These are phyloP conservation scores for Teratosphaeria viscida DNA, from an alignment of 2,329 filamentous ascomycete species.

Conservation along the genomic window DNA sequence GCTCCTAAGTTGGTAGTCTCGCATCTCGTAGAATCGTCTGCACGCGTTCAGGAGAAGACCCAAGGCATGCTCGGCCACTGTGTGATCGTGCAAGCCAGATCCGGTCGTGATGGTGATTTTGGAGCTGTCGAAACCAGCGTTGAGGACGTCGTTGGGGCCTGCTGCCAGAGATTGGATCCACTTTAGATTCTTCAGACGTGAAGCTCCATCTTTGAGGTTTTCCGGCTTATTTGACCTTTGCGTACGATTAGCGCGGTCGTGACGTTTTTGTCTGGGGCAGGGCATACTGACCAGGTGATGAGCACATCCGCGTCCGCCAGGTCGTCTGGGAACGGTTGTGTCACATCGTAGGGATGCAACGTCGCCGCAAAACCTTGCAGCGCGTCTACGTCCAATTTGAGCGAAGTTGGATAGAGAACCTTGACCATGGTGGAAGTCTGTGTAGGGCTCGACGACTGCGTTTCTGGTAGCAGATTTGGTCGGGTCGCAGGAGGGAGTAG, in stretches of 20 bases:
- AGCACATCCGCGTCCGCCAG: constrained; percentile 51
- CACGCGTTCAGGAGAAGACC: constrained; percentile 47
- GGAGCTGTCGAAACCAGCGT: constrained; percentile 47
- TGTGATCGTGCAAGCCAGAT: constrained; percentile 53
- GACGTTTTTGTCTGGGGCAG: neutral
- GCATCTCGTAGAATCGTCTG: constrained; percentile 51
- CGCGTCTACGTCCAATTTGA: constrained; percentile 44
- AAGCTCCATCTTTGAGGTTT: constrained; percentile 50
- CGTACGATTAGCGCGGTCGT: neutral
- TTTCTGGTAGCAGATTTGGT: neutral
- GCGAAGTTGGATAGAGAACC: constrained; percentile 56
- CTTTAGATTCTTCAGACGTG: constrained; percentile 45
- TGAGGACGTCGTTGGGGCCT: constrained; percentile 55
- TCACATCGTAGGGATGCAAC: constrained; percentile 52
- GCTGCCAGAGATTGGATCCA: constrained; percentile 60
- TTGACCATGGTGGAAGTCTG: constrained; percentile 37
- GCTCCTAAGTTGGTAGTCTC: constrained; percentile 47
- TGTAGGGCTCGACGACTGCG: neutral
- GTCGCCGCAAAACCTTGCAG: constrained; percentile 49
- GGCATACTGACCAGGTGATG: constrained; percentile 42
- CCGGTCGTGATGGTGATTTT: constrained; percentile 48
- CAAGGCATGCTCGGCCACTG: constrained; percentile 55
- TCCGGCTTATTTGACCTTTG: constrained; percentile 39
- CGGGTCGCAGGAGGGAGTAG: neutral
- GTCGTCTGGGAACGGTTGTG: constrained; percentile 44